Percentiles rank a stretch among this genome's conserved stretches.
phyloP scores from a whole-genome alignment of 441 rosid genomes.

The Populus hybrid region DNA sequence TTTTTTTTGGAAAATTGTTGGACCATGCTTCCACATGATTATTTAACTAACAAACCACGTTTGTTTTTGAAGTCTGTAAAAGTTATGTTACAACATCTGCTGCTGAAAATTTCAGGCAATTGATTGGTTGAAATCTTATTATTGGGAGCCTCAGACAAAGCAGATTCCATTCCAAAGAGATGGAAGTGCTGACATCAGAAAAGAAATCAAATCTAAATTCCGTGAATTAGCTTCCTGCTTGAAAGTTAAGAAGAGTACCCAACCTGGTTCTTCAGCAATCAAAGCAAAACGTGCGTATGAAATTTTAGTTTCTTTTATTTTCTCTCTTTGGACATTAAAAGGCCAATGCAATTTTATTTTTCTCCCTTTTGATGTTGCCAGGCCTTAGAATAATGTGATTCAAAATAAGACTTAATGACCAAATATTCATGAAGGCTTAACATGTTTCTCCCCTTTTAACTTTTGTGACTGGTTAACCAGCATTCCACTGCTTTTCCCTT shows the following conservation, averaged over 20 bases:
- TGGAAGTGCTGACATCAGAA: slow-evolving; percentile 46
- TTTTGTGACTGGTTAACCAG: background rate
- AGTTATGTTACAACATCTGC: background rate
- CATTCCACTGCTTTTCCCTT: background rate
- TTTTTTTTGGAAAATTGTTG: background rate
- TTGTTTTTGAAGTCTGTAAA: background rate
- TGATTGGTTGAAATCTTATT: slow-evolving; percentile 76
- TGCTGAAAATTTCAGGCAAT: slow-evolving; percentile 60
- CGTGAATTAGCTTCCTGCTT: slow-evolving; percentile 50
- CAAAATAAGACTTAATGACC: background rate
- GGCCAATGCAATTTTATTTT: background rate
- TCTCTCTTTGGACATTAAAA: background rate
- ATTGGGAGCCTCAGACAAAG: slow-evolving; percentile 80
- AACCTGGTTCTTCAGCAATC: slow-evolving; percentile 35
- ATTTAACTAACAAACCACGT: background rate
- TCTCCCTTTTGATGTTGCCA: background rate
- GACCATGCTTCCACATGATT: background rate
- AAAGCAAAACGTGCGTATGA: slow-evolving; percentile 48
- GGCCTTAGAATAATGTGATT: background rate
- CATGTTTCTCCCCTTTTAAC: background rate
- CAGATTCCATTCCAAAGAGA: slow-evolving; percentile 53
- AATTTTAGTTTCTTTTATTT: slow-evolving; percentile 7
- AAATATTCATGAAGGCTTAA: background rate
- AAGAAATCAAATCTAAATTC: slow-evolving; percentile 63
- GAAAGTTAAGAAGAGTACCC: slow-evolving; percentile 40